Evolutionary conservation across 768 basidiomycete species (phyloP).

Genomic region (Amanita rubescens): DNA sequence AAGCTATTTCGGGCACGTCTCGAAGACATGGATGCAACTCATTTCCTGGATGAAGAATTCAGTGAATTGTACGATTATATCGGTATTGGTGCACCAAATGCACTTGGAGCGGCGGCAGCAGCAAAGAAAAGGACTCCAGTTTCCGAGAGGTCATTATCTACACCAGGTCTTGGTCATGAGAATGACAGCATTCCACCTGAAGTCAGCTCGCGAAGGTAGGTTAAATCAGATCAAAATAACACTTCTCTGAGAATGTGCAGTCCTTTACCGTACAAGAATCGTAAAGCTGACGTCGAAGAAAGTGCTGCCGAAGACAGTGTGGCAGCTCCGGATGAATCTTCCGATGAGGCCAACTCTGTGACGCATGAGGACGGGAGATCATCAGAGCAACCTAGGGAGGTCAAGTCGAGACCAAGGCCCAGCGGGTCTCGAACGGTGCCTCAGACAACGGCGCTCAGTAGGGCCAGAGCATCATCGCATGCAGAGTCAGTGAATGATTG

Average conservation of each 20-base stretch:
- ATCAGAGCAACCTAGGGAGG: neutral
- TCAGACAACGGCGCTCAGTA: neutral
- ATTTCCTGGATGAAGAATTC: constrained; percentile 6
- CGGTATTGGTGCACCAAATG: constrained; percentile 3
- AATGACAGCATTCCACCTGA: neutral
- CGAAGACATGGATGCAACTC: neutral
- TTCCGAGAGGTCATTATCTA: neutral
- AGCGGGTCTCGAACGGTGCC: neutral
- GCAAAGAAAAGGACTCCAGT: neutral
- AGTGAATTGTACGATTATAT: constrained; percentile 1
- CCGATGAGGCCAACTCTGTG: neutral
- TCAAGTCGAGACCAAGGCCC: neutral
- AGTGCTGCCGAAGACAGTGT: neutral
- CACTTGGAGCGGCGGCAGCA: neutral
- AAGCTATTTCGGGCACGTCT: neutral
- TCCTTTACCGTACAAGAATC: neutral
- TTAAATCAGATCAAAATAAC: neutral
- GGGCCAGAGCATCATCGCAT: neutral
- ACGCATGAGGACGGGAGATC: neutral
- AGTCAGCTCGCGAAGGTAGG: neutral
- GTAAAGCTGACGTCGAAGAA: neutral
- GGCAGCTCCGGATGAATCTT: neutral
- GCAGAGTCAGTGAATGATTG: neutral
- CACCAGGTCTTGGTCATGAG: neutral
- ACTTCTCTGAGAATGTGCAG: neutral